These are phyloP conservation scores for Alternaria triticimaculans DNA, from an alignment of 2,329 filamentous ascomycete genomes.

Conservation along the genomic window DNA sequence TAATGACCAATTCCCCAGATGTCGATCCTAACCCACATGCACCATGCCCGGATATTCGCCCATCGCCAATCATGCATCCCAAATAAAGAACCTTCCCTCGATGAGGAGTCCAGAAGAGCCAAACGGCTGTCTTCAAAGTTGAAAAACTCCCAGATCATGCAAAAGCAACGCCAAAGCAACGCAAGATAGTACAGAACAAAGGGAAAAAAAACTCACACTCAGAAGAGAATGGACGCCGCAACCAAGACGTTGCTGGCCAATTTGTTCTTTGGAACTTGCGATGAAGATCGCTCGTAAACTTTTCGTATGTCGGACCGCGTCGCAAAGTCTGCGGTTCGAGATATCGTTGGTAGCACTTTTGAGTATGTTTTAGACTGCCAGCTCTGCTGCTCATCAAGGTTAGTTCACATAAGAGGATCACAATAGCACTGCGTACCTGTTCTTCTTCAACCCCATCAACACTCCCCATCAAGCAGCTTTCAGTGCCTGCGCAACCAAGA, in stretches of 20 bases:
- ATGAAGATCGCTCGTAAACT: neutral
- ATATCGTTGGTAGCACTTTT: neutral
- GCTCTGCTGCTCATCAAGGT: neutral
- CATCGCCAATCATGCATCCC: neutral
- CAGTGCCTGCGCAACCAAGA: slow-evolving; percentile 31
- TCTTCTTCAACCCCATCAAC: neutral
- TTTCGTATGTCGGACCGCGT: neutral
- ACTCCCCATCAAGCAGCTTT: slow-evolving; percentile 15
- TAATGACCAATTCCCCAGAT: neutral
- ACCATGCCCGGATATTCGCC: neutral
- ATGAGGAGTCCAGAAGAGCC: neutral
- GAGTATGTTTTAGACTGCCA: neutral
- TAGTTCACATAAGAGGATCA: neutral
- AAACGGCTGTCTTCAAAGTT: neutral
- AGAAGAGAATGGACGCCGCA: neutral
- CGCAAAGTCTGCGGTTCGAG: neutral
- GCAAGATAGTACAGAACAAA: slow-evolving; percentile 12
- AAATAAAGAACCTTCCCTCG: neutral
- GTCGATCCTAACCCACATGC: neutral
- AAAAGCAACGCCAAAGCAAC: slow-evolving; percentile 18
- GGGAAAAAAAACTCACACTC: neutral
- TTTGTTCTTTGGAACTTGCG: neutral
- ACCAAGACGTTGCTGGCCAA: neutral
- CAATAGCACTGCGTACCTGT: neutral
- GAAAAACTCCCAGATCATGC: slow-evolving; percentile 12